phyloP scores from a whole-genome alignment of 805 yeast genomes.

The Novakomyces olei region DNA sequence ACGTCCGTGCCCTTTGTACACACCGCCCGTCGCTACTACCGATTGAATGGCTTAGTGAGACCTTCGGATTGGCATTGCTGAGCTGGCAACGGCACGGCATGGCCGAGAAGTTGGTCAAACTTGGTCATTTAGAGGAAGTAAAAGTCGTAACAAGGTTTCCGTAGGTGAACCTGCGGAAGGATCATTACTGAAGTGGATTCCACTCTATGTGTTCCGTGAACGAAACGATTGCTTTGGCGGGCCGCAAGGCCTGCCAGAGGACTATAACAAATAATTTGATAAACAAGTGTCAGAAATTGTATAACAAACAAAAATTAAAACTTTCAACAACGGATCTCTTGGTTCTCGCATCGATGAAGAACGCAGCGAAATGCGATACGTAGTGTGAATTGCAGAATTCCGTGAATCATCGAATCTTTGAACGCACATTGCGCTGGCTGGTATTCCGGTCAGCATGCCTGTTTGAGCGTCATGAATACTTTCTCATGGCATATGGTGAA shows the following conservation, averaged over 20 bases:
- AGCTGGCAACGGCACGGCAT: conserved; percentile 15
- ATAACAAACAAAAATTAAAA: conserved; percentile 14
- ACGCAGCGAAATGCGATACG: conserved; percentile 26
- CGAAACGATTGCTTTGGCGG: no score
- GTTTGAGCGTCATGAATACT: conserved; percentile 22
- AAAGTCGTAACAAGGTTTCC: conserved; percentile 25
- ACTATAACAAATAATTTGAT: no score
- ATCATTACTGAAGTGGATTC: conserved; percentile 19
- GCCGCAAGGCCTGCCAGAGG: no score
- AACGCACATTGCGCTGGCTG: conserved; percentile 26
- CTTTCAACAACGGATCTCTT: conserved; percentile 24
- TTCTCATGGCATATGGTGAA: not conserved
- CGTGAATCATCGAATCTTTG: conserved; percentile 25
- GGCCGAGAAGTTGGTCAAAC: conserved; percentile 16
- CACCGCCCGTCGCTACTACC: conserved; percentile 25
- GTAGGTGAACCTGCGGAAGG: conserved; percentile 24
- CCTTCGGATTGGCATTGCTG: conserved; percentile 19
- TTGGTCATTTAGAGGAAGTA: conserved; percentile 26
- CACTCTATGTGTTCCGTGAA: no score
- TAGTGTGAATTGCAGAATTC: conserved; percentile 21
- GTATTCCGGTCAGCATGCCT: conserved; percentile 21
- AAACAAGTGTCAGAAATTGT: not conserved
- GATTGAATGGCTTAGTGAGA: conserved; percentile 26
- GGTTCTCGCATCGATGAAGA: conserved; percentile 26
- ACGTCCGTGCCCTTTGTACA: conserved; percentile 27